Percentiles rank a stretch among this genome's conserved stretches.
Evolutionary conservation across 2,329 filamentous ascomycete species (phyloP).

Genomic region (Nemania bipapillata): DNA sequence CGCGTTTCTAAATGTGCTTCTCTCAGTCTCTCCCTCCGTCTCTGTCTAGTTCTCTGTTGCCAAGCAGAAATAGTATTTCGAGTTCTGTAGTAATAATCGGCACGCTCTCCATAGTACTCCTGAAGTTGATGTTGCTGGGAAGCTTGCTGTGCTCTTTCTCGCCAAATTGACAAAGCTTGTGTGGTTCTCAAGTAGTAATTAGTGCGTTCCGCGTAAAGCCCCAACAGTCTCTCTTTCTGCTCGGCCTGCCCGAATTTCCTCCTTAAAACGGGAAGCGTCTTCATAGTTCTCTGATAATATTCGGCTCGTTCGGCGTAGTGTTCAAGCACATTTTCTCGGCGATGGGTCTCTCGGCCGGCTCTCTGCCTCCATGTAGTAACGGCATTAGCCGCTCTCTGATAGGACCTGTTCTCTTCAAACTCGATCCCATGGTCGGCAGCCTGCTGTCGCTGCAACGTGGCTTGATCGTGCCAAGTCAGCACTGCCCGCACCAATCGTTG

Average conservation of each 20-base stretch:
- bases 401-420: slow-evolving; percentile 40
- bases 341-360: slow-evolving; percentile 32
- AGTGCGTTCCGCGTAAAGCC: slow-evolving; percentile 46
- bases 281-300: slow-evolving; percentile 47
- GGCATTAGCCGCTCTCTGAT: slow-evolving; percentile 39
- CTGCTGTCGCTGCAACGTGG: slow-evolving; percentile 38
- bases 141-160: slow-evolving; percentile 39
- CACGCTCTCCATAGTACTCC: slow-evolving; percentile 44
- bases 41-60: slow-evolving; percentile 45
- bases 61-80: slow-evolving; percentile 43
- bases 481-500: slow-evolving; percentile 35
- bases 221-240: slow-evolving; percentile 42
- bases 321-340: slow-evolving; percentile 39
- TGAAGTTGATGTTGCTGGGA: slow-evolving; percentile 42
- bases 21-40: slow-evolving; percentile 48
- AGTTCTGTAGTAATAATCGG: slow-evolving; percentile 49
- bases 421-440: slow-evolving; percentile 38
- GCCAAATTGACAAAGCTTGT: slow-evolving; percentile 47
- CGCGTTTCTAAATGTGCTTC: slow-evolving; percentile 51
- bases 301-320: slow-evolving; percentile 46
- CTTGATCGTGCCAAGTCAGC: slow-evolving; percentile 41
- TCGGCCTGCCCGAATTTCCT: slow-evolving; percentile 37
- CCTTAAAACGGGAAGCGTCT: slow-evolving; percentile 41
- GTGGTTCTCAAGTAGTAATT: slow-evolving; percentile 47
- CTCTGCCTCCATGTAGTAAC: slow-evolving; percentile 46